Percentiles rank a stretch among this genome's conserved stretches.
Evolutionary conservation across 2,329 filamentous ascomycete genomes (phyloP).

Genomic region (Knufia petricola): DNA sequence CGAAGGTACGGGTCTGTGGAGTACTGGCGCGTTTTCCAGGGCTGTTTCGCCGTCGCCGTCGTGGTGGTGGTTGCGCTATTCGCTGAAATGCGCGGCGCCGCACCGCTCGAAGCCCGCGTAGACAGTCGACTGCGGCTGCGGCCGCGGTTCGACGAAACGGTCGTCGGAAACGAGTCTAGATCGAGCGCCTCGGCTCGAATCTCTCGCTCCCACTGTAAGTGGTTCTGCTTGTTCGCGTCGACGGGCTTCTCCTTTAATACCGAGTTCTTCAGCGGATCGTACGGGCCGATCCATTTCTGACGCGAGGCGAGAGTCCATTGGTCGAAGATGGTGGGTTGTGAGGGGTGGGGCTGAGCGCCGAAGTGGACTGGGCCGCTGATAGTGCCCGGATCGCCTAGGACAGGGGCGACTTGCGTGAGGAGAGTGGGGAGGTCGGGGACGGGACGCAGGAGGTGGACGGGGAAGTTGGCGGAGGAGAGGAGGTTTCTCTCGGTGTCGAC

Average conservation of each 20-base stretch:
- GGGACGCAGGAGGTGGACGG: background rate
- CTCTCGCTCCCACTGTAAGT: too few relatives aligned
- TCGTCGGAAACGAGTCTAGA: too few relatives aligned
- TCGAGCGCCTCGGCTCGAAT: too few relatives aligned
- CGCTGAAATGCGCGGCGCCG: too few relatives aligned
- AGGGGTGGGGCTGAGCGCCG: background rate
- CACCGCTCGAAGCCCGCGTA: too few relatives aligned
- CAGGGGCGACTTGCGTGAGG: background rate
- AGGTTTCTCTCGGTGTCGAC: background rate
- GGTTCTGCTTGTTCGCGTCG: background rate
- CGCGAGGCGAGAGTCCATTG: too few relatives aligned
- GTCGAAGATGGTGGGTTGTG: too few relatives aligned
- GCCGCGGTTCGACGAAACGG: too few relatives aligned
- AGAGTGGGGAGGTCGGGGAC: background rate
- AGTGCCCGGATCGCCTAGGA: background rate
- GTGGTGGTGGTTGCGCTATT: too few relatives aligned
- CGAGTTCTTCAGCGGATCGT: background rate
- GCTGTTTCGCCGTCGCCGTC: background rate
- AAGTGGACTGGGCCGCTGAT: too few relatives aligned
- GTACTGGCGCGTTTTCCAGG: background rate
- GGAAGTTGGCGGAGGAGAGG: background rate
- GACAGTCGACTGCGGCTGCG: too few relatives aligned
- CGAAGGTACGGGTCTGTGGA: background rate
- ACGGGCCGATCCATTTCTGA: too few relatives aligned
- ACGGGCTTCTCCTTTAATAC: background rate